Evolutionary conservation across 2,329 filamentous ascomycete genomes (phyloP).

Genomic region (Capronia epimyces): DNA sequence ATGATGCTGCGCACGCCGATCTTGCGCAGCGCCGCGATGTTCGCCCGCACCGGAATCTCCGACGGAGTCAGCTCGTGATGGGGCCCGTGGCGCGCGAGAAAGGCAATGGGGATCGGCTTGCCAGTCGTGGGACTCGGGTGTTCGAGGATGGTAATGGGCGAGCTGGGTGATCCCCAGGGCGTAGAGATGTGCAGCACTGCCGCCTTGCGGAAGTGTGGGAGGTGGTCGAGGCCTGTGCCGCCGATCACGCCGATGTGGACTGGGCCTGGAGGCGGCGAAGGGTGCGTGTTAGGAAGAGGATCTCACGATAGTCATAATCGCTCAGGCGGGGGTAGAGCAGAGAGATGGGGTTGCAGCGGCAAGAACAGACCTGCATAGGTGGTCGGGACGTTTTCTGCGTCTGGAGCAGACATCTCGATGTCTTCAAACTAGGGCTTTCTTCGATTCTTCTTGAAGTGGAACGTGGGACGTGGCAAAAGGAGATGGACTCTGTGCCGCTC

Average conservation of each 20-base stretch:
- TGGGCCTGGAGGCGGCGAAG: constrained; percentile 46
- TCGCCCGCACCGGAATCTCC: constrained; percentile 90
- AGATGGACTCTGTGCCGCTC: too few relatives aligned
- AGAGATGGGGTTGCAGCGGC: neutral
- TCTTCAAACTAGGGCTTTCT: neutral
- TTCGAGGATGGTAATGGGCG: constrained; percentile 77
- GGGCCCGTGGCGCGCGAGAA: constrained; percentile 84
- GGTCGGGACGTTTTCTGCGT: constrained; percentile 10
- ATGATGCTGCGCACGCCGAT: constrained; percentile 87
- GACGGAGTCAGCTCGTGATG: constrained; percentile 88
- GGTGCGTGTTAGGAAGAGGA: neutral
- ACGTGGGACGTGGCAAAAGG: too few relatives aligned
- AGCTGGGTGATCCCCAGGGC: constrained; percentile 79
- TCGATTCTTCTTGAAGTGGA: neutral
- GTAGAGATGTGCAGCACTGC: constrained; percentile 71
- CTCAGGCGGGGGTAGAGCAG: too few relatives aligned
- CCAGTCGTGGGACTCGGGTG: constrained; percentile 68
- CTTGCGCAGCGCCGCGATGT: constrained; percentile 91
- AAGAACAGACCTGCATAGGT: constrained; percentile 17
- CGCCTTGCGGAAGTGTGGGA: constrained; percentile 80
- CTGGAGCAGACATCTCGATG: neutral
- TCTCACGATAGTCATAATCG: too few relatives aligned
- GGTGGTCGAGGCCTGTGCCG: constrained; percentile 83
- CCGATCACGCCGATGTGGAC: constrained; percentile 86
- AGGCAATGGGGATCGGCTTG: constrained; percentile 65